These are phyloP conservation scores for Termitomyces sp. DNA, from an alignment of 768 basidiomycete genomes.

Conservation along the genomic window DNA sequence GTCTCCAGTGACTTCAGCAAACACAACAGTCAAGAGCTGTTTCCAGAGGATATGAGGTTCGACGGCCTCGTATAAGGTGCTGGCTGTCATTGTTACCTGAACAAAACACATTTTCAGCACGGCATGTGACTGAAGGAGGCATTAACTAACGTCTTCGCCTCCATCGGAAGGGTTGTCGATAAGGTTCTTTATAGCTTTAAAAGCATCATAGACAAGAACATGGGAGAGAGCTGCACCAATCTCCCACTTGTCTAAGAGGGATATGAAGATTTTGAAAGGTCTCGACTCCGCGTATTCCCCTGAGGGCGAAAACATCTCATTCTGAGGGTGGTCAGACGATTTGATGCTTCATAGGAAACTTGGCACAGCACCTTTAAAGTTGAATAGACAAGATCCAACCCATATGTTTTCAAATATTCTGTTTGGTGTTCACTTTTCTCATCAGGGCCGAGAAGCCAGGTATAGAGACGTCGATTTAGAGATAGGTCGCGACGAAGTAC, in stretches of 20 bases:
- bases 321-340: slow-evolving; percentile 32
- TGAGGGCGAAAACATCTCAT: slow-evolving; percentile 72
- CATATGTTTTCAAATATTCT: slow-evolving; percentile 60
- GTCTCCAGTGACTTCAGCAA: slow-evolving; percentile 46
- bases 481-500: slow-evolving; percentile 91
- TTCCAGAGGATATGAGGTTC: slow-evolving; percentile 90
- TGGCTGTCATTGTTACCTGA: slow-evolving; percentile 77
- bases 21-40: slow-evolving; percentile 53
- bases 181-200: slow-evolving; percentile 62
- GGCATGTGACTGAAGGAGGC: not conserved
- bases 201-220: slow-evolving; percentile 70
- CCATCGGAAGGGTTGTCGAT: slow-evolving; percentile 47
- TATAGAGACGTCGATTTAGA: slow-evolving; percentile 86
- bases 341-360: not conserved
- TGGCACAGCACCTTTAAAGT: slow-evolving; percentile 57
- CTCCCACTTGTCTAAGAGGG: slow-evolving; percentile 95
- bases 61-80: slow-evolving; percentile 85
- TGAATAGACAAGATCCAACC: slow-evolving; percentile 61
- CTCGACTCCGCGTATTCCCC: slow-evolving; percentile 72
- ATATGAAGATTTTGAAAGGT: slow-evolving; percentile 95
- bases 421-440: slow-evolving; percentile 76
- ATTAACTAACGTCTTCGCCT: slow-evolving; percentile 53
- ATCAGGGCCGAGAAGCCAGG: slow-evolving; percentile 85
- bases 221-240: slow-evolving; percentile 82
- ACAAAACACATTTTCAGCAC: not conserved